Percentiles rank a stretch among this genome's conserved stretches.
These are phyloP conservation scores for Globisporangium lucens DNA, from an alignment of 352 stramenopile species.

Conservation along the genomic window DNA sequence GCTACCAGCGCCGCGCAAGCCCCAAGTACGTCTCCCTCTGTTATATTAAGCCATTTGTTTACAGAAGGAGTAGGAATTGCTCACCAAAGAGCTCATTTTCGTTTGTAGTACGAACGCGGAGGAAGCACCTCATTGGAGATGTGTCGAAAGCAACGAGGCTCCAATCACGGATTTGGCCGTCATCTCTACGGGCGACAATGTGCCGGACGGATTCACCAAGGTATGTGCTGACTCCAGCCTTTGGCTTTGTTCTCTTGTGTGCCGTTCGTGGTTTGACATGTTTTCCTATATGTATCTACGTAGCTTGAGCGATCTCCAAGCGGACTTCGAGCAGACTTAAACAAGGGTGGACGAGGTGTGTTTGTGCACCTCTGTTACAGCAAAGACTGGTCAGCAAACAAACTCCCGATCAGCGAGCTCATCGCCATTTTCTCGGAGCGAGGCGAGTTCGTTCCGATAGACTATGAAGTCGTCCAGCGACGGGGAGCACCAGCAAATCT, in stretches of 20 bases:
- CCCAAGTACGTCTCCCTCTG: constrained; percentile 17
- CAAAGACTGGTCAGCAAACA: constrained; percentile 40
- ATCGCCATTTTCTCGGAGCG: constrained; percentile 72
- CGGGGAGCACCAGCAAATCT: constrained; percentile 63
- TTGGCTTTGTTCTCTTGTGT: neutral
- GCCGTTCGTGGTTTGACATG: neutral
- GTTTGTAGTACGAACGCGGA: neutral
- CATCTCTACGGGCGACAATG: constrained; percentile 71
- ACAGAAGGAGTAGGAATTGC: neutral
- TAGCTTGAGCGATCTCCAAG: constrained; percentile 75
- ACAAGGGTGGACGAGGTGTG: constrained; percentile 72
- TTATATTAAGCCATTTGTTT: neutral
- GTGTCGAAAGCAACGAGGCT: constrained; percentile 36
- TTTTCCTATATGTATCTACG: neutral
- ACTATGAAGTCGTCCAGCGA: constrained; percentile 73
- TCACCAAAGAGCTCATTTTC: neutral
- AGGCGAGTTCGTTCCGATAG: constrained; percentile 68
- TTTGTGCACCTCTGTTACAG: constrained; percentile 77
- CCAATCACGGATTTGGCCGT: constrained; percentile 72
- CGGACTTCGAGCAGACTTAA: constrained; percentile 74
- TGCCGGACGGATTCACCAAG: constrained; percentile 74
- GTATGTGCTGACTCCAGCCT: constrained; percentile 21
- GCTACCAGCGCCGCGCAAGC: constrained; percentile 30
- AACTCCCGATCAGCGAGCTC: constrained; percentile 76
- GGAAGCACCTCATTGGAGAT: constrained; percentile 43